These are phyloP conservation scores for Phylloporus sp. DNA, from an alignment of 768 basidiomycete genomes.

Conservation along the genomic window DNA sequence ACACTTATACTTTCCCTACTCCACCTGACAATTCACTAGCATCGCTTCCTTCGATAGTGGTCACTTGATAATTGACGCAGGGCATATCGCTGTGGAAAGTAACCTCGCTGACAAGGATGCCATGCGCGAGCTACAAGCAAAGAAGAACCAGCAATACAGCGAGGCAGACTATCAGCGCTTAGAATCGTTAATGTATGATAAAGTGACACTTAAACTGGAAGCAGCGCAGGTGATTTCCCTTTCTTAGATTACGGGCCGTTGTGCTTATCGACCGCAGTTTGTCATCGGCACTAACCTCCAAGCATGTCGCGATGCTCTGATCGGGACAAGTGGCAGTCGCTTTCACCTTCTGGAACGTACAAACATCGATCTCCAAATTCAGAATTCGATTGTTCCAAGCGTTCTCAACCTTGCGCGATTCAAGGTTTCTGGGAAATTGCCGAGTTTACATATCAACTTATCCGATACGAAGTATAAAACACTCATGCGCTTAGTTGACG, in stretches of 20 bases:
- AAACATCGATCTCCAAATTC: conserved; percentile 82
- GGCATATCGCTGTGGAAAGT: conserved; percentile 92
- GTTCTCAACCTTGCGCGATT: conserved; percentile 80
- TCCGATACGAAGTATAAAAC: conserved; percentile 90
- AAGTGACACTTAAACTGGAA: conserved; percentile 73
- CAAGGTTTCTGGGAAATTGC: conserved; percentile 87
- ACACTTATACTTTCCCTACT: conserved; percentile 13
- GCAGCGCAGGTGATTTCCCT: conserved; percentile 74
- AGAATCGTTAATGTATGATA: conserved; percentile 95
- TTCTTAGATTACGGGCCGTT: not conserved
- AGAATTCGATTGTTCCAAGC: conserved; percentile 88
- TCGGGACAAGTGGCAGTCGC: conserved; percentile 48
- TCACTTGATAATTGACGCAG: conserved; percentile 91
- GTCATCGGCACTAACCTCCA: conserved; percentile 82
- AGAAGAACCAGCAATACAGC: conserved; percentile 78
- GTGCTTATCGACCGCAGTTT: conserved; percentile 51
- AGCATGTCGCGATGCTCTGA: conserved; percentile 77
- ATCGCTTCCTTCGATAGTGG: conserved; percentile 74
- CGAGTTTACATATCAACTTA: conserved; percentile 83
- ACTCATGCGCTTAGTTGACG: conserved; percentile 88
- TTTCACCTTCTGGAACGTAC: conserved; percentile 91
- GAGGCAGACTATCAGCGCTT: conserved; percentile 84
- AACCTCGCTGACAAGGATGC: conserved; percentile 83
- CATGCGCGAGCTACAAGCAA: conserved; percentile 72
- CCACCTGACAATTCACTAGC: conserved; percentile 38